These are phyloP conservation scores for Fraxinus xanthoxyloides DNA, from an alignment of 305 asterid genomes.

Conservation along the genomic window DNA sequence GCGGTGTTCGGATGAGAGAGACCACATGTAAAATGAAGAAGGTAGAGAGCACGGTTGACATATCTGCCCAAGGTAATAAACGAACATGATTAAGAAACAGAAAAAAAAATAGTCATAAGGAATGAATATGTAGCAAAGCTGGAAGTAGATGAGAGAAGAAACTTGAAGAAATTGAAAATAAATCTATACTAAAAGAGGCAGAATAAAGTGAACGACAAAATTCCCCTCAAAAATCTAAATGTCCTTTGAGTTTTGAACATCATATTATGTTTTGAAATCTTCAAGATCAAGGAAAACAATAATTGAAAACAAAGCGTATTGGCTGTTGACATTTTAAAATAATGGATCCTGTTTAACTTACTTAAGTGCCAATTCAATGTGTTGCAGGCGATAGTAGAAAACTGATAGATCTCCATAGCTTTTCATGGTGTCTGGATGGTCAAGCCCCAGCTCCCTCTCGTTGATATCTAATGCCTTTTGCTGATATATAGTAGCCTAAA, in stretches of 20 bases:
- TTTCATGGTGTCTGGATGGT: constrained; percentile 99
- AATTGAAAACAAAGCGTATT: constrained; percentile 9
- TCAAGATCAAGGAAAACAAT: background rate
- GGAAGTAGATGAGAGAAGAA: constrained; percentile 11
- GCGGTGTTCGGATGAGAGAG: constrained; percentile 99
- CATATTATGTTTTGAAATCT: background rate
- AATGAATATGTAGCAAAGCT: constrained; percentile 7
- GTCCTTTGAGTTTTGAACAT: background rate
- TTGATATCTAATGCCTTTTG: constrained; percentile 98
- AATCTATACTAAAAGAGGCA: background rate
- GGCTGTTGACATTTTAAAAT: constrained; percentile 14
- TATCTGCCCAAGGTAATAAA: constrained; percentile 60
- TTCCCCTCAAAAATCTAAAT: background rate
- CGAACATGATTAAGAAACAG: constrained; percentile 15
- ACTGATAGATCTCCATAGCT: constrained; percentile 99
- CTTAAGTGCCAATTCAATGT: constrained; percentile 95
- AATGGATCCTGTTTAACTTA: constrained; percentile 43
- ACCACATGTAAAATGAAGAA: constrained; percentile 97
- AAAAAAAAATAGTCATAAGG: background rate
- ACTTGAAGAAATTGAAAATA: background rate
- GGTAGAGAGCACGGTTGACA: constrained; percentile 95
- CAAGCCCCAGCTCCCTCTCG: constrained; percentile 99
- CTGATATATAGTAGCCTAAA: constrained; percentile 93
- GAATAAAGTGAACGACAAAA: background rate
- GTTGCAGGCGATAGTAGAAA: constrained; percentile 98